Evolutionary conservation across 2,329 filamentous ascomycete species (phyloP), one percentile per base, ranked within the genome.

Genomic region (Botryosphaeria dothidea): DNA sequence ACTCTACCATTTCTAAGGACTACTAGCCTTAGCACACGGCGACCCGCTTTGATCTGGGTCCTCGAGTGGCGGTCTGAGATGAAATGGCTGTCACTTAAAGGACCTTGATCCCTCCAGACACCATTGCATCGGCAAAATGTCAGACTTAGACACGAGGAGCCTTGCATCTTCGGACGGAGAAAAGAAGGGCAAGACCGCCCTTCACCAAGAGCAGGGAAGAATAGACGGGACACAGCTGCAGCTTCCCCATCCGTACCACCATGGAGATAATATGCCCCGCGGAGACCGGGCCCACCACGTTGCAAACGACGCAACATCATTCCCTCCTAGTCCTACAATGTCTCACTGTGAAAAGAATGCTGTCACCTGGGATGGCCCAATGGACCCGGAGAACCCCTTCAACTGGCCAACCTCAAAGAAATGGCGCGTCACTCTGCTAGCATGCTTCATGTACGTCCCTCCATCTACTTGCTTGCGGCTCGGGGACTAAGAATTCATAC

Each of bases 381-480:
- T 17, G 3, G 58, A 62, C 31, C 58, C 58, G 3, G 58, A 49
- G 23, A 51, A 62, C 21, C 58, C 58, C 11, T 73, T 72, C 67
- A 77, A 77, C 60, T 78, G 76, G 76, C 70, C 67, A 19, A 60
- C 65, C 11, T 34, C 62, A 7, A 69, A 69, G 15, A 79, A 79
- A 71, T 75, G 75, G 73, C 64, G 75, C n/a, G 70, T 77, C 11
- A 75, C 75, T 27, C 64, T 69, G 11, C 68, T 74, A 17, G 71
- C 72, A 13, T 69, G 78, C 15, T 66, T 74, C n/a, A 73, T 71
- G 36, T 51, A 49, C 29, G 58, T 61, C 8, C 19, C 5, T 21
- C 41, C 3, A 4, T 21, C 17, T 21, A 43, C 23, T 4, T 23
- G 17, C 6, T 15, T 36, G 8, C 7, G 23, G 27, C 19, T 6